Conservation (phyloP, 2,329 filamentous ascomycete species). For the Fonsecaea erecta region DNA sequence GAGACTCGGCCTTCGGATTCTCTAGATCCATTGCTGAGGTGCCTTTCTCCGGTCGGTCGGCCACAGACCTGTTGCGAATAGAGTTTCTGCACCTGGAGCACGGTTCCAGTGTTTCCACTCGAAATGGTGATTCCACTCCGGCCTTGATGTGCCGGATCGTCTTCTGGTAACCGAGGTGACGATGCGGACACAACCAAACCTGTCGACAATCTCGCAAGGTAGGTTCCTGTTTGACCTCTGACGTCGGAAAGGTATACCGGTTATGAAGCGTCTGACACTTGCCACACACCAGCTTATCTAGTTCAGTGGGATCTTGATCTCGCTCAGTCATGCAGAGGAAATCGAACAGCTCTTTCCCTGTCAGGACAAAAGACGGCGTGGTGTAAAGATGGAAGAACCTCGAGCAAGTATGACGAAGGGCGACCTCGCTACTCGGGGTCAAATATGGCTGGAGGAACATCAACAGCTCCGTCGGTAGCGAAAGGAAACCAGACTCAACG, state of each 20-base stretch:
- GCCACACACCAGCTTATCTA: conserved; percentile 36
- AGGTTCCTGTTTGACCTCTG: conserved; percentile 31
- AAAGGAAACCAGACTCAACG: conserved; percentile 35
- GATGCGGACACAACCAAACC: conserved; percentile 38
- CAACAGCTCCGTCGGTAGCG: conserved; percentile 37
- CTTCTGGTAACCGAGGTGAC: conserved; percentile 34
- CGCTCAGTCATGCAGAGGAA: conserved; percentile 38
- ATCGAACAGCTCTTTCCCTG: conserved; percentile 36
- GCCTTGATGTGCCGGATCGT: conserved; percentile 35
- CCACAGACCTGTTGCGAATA: conserved; percentile 36
- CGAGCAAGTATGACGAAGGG: conserved; percentile 36
- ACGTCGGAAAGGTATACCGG: conserved; percentile 32
- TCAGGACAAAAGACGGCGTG: conserved; percentile 34
- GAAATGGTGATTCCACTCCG: conserved; percentile 36
- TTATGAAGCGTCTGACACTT: conserved; percentile 35
- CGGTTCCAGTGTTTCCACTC: conserved; percentile 34
- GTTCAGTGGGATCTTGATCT: conserved; percentile 35
- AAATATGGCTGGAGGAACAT: conserved; percentile 34
- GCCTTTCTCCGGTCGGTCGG: conserved; percentile 37
- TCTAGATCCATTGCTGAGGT: conserved; percentile 35
- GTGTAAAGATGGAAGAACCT: conserved; percentile 36
- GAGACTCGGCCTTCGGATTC: conserved; percentile 32
- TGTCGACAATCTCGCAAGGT: conserved; percentile 36
- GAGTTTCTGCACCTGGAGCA: conserved; percentile 37
- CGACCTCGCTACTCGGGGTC: conserved; percentile 33